Evolutionary conservation across 352 stramenopile genomes (phyloP), one percentile per base, ranked within the genome.

Genomic region (Globisporangium uncinulatum): DNA sequence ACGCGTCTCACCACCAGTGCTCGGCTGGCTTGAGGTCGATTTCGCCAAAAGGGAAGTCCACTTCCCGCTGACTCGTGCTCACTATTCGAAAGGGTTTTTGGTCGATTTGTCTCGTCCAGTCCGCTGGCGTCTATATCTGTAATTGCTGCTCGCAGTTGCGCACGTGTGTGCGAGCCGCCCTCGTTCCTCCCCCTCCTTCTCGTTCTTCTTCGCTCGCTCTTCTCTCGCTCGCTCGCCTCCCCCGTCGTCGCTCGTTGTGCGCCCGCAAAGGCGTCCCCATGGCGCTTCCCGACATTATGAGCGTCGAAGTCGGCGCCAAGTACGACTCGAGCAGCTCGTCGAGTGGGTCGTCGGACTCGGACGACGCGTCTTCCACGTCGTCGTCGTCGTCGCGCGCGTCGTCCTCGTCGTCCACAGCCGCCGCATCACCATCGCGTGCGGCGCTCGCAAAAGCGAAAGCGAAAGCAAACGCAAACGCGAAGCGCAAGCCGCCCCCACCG

Each of bases 301-400:
- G 78, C 48, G 74, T 88, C 66, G 79, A 79, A 54, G 79, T 79
- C 65, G 79, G 76, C 61, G 72, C 71, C 54, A 89, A 92, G 61
- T 89, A 89, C 55, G 76, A 83, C 62, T 89, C 79, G 3, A 92
- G 81, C 63, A 92, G 81, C 53, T 92, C 81, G 11, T 89, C 79
- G 14, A 88, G 79, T 57, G 64, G 80, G 44, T 89, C 79, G 31
- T 92, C 81, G n/a, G 79, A 89, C 58, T 65, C 76, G 49, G 74
- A 82, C 43, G 73, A 83, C 45, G 41, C 70, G 24, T 76, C 61
- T 13, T 75, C 65, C n/a, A 76, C 64, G 14, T 79, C 70, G 6
- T 81, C 71, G 0, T 72, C 68, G 37, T 84, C 70, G 8, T 86
- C 70, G 14, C 65, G 50, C 8, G 69, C 68, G 13, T 73, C 63